phyloP scores from a whole-genome alignment of 208 protist species.

The Acanthamoeba lenticulata region DNA sequence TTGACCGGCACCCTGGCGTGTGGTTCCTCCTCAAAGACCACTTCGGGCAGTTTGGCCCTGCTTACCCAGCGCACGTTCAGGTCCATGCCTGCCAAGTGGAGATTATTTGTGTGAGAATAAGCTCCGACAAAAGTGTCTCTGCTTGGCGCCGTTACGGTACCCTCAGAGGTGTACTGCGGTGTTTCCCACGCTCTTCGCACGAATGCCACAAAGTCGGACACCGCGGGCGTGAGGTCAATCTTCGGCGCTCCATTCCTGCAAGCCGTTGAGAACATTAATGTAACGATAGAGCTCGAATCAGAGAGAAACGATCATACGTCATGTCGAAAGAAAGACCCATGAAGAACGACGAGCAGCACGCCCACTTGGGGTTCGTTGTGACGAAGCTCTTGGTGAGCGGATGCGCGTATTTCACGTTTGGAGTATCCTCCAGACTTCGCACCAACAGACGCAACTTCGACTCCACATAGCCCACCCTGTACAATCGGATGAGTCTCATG shows the following conservation, averaged over 20 bases:
- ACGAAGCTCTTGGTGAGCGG: slow-evolving; percentile 57
- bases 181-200: background rate
- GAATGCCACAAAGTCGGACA: background rate
- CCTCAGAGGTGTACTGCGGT: background rate
- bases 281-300: no score
- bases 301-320: background rate
- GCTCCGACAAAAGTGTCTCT: background rate
- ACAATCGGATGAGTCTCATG: background rate
- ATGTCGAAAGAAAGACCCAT: slow-evolving; percentile 38
- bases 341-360: slow-evolving; percentile 10
- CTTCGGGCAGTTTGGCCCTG: background rate
- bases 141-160: background rate
- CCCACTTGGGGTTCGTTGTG: background rate
- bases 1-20: background rate
- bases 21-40: background rate
- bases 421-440: slow-evolving; percentile 72
- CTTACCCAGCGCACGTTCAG: background rate
- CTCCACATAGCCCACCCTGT: slow-evolving; percentile 78
- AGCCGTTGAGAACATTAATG: no score
- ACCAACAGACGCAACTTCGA: slow-evolving; percentile 81
- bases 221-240: background rate
- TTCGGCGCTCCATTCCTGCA: background rate
- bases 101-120: background rate
- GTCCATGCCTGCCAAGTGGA: background rate
- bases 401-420: slow-evolving; percentile 71